Evolutionary conservation across 2,329 filamentous ascomycete species (phyloP), one percentile per base, ranked within the genome.

Genomic region (Biscogniauxia mediterranea): DNA sequence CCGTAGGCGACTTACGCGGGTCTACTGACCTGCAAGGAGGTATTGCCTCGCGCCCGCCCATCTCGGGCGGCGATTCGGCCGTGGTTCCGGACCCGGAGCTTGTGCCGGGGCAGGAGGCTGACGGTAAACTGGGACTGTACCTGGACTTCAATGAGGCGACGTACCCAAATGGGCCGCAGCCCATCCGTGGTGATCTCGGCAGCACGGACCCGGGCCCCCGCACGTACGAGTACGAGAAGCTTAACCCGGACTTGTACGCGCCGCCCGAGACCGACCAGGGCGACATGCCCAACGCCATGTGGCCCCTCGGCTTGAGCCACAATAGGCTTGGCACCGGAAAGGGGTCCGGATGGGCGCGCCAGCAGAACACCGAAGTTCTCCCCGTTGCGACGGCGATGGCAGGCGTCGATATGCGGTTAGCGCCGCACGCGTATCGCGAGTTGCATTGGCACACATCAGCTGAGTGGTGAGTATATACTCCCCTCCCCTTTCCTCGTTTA

Each of bases 381-480:
- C 84, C 85, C 1, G 61, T 69, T 0, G 77, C 82, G 6, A 81
- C 73, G 3, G 74, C 71, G 15, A 85, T 86, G 81, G 83, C 84
- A 0, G 84, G 83, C 52, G 84, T 86, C 0, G 80, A 86, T 64
- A 86, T 86, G 84, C 79, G 83, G 50, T 77, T 87, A 1, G 79
- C 78, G n/a, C 79, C 83, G 0, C 74, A 83, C 25, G 84, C 81
- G 0, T 88, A 88, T 63, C 81, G 87, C 20, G 86, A 89, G 70
- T 74, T 89, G 21, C 87, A 89, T 65, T 89, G 83, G 84, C 84
- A 87, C 65, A 83, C 80, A 46, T 78, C 81, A 15, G 68, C 63
- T 52, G 70, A 72, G 59, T 72, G 70, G 70, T 71, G 17, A 62
- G 64, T 57, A 3, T 9, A 15, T 26, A 2, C 25, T 21, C 28